Percentiles rank a stretch among this genome's conserved stretches.
Evolutionary conservation across 768 basidiomycete genomes (phyloP).

Genomic region (Crucibulum laeve): DNA sequence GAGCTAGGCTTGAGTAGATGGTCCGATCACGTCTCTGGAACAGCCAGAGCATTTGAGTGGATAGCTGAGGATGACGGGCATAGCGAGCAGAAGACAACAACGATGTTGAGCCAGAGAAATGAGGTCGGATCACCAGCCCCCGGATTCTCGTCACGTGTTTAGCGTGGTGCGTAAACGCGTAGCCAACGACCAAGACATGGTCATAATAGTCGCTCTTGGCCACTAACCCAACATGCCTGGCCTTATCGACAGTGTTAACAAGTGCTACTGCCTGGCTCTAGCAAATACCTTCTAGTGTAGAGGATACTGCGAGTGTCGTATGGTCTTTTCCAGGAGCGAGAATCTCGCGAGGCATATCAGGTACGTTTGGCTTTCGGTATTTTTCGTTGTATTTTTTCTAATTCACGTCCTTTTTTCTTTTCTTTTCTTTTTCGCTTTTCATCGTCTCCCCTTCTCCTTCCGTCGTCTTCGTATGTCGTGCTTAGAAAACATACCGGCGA

Average conservation of each 20-base stretch:
- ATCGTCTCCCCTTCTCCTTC: too few relatives aligned
- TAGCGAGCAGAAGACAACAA: too few relatives aligned
- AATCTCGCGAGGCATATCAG: conserved; percentile 94
- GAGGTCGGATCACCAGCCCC: too few relatives aligned
- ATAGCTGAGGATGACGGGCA: too few relatives aligned
- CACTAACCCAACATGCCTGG: conserved; percentile 17
- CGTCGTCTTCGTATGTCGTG: conserved; percentile 4
- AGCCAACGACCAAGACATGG: too few relatives aligned
- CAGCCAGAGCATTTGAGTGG: too few relatives aligned
- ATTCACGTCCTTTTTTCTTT: not conserved
- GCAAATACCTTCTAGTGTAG: conserved; percentile 95
- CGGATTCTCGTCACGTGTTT: too few relatives aligned
- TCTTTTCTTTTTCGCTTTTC: conserved; percentile 5
- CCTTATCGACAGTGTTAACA: conserved; percentile 26
- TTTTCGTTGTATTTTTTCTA: too few relatives aligned
- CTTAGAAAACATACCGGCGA: conserved; percentile 96
- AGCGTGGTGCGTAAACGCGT: too few relatives aligned
- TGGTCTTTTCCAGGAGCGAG: conserved; percentile 95
- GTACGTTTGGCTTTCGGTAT: conserved; percentile 43
- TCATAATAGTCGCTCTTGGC: conserved; percentile 17
- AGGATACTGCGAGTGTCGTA: conserved; percentile 92
- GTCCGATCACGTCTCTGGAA: too few relatives aligned
- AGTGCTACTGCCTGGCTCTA: conserved; percentile 77
- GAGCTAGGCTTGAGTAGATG: too few relatives aligned
- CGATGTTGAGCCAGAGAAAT: too few relatives aligned